These are phyloP conservation scores for Colletotrichum endophyticum DNA, from an alignment of 2,329 filamentous ascomycete species.

Conservation along the genomic window DNA sequence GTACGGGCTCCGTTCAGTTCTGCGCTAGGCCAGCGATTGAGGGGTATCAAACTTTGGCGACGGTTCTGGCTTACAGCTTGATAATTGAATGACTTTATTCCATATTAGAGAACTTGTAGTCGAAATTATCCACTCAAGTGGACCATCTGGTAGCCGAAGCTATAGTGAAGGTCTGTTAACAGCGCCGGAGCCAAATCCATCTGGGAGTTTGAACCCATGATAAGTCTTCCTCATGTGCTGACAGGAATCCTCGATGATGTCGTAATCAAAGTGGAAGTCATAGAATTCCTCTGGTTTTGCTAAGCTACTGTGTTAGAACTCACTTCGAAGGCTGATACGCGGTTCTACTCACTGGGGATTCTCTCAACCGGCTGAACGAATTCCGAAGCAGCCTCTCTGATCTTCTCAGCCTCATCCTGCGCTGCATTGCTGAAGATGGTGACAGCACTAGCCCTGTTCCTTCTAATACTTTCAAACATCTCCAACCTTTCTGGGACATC, in stretches of 20 bases:
- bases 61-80: neutral
- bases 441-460: slow-evolving; percentile 36
- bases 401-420: slow-evolving; percentile 33
- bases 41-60: neutral
- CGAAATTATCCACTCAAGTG: neutral
- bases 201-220: neutral
- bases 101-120: neutral
- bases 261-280: slow-evolving; percentile 12
- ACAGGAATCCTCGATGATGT: neutral
- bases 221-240: neutral
- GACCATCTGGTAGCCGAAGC: too few relatives aligned
- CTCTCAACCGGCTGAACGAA: slow-evolving; percentile 29
- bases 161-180: neutral
- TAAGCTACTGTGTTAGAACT: neutral
- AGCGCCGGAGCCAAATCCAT: neutral
- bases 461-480: slow-evolving; percentile 28
- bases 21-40: neutral
- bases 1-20: neutral
- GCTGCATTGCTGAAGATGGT: slow-evolving; percentile 44
- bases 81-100: neutral
- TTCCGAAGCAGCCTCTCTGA: slow-evolving; percentile 26
- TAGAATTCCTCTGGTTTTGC: slow-evolving; percentile 19
- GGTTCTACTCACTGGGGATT: slow-evolving; percentile 31
- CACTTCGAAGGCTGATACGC: accelerated
- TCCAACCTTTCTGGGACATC: slow-evolving; percentile 27